Conservation (phyloP, 176 grass and related monocot species). For the Elaeis guineensis region DNA sequence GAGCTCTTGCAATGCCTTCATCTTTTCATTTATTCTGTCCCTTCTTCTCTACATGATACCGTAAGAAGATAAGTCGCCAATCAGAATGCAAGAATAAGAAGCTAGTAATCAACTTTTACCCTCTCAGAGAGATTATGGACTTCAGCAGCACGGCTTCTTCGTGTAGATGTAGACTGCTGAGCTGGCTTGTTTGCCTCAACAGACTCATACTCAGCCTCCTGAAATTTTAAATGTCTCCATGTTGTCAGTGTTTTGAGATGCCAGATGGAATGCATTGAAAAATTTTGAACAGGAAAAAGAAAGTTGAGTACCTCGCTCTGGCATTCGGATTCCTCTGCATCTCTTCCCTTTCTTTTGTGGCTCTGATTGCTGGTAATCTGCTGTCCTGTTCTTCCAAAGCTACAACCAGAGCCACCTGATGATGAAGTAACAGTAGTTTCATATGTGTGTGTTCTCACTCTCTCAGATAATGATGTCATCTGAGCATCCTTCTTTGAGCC, state of each 20-base stretch:
- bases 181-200: constrained; percentile 24
- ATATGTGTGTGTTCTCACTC: background rate
- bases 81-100: background rate
- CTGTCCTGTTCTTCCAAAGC: constrained; percentile 38
- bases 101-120: constrained; percentile 28
- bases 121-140: constrained; percentile 86
- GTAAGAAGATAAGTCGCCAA: background rate
- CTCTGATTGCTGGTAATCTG: constrained; percentile 13
- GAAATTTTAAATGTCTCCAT: constrained; percentile 18
- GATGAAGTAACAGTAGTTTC: constrained; percentile 44
- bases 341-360: constrained; percentile 25
- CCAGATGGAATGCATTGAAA: too few relatives aligned
- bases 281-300: background rate
- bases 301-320: constrained; percentile 41
- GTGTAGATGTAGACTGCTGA: constrained; percentile 32
- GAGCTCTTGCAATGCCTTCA: constrained; percentile 76
- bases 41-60: constrained; percentile 55
- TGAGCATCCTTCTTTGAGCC: background rate
- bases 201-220: constrained; percentile 46
- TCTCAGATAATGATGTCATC: constrained; percentile 8
- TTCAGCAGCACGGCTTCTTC: constrained; percentile 70
- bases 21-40: constrained; percentile 91
- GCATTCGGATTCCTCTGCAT: constrained; percentile 31
- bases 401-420: constrained; percentile 51
- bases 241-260: too few relatives aligned